These are phyloP conservation scores for Rhodamnia rubescens DNA, from an alignment of 345 rosid genomes.

Conservation along the genomic window DNA sequence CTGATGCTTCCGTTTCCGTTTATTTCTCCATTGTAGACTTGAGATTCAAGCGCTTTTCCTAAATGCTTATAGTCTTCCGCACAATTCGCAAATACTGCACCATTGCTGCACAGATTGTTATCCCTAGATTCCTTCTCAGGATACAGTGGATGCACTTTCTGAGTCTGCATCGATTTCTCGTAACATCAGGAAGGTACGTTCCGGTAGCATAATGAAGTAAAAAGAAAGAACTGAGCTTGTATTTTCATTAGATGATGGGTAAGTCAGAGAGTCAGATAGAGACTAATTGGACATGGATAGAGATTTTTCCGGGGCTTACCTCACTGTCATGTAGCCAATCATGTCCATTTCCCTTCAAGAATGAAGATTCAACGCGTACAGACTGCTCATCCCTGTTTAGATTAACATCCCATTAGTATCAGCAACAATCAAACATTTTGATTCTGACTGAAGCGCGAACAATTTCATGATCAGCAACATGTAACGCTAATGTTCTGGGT, in stretches of 20 bases:
- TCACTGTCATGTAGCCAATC: not conserved
- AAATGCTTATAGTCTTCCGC: not conserved
- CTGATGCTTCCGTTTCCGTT: constrained; percentile 20
- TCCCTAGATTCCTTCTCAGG: not conserved
- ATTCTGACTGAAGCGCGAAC: not conserved
- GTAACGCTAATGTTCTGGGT: not conserved
- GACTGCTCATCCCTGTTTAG: constrained; percentile 20
- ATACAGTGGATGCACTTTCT: constrained; percentile 34
- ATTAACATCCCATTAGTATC: not conserved
- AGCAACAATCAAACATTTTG: not conserved
- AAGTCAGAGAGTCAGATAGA: not conserved
- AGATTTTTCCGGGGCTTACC: constrained; percentile 10
- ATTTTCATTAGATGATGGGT: not conserved
- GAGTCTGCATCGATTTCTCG: constrained; percentile 20
- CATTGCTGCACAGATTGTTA: constrained; percentile 2
- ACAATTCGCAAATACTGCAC: not conserved
- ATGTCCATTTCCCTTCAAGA: constrained; percentile 9
- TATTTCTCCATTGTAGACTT: not conserved
- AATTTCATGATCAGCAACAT: not conserved
- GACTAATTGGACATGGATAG: not conserved
- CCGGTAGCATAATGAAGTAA: not conserved
- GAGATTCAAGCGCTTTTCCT: not conserved
- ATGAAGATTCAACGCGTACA: constrained; percentile 6
- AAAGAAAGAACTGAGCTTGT: not conserved
- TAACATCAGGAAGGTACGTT: not conserved